Base-by-base conservation (phyloP, 331 rosid genomes). In the Telfairia occidentalis region DNA sequence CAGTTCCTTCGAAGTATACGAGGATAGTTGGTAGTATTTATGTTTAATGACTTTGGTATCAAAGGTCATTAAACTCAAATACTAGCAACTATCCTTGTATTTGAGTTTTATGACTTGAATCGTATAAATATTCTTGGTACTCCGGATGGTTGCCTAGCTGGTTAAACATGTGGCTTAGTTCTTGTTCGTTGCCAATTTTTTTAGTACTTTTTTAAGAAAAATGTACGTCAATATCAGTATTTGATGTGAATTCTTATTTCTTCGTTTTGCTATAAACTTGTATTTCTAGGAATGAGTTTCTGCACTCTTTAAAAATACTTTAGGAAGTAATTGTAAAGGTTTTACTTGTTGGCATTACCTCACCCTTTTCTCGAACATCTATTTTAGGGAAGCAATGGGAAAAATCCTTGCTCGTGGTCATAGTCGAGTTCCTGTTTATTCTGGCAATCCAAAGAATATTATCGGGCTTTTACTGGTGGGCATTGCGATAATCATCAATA, bases 361-460 rank as follows among this genome's bases (percentile, higher is more conserved):
- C 59, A n/a, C 35, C 54, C 52, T 49, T 66, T 29, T 30, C 71
- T 58, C 21, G 52, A 55, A 76, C 48, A 26, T 76, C 80, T 78
- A 76, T 65, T 84, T 71, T 78, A 95, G 99, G 99, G 99, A 95
- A 67, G 99, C 99, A 52, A 92, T 92, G 97, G 99, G 97, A 38
- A 95, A 92, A 89, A 12, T 95, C 81, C 93, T 95, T 75, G 99
- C 97, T 35, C 96, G 97, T 0, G 99, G 99, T 64, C 99, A 95
- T 79, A 95, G 99, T 82, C 87, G 99, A 63, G 99, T 95, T 87
- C 99, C 99, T 74, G 97, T 95, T 57, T 92, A 95, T 83, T 87
- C 97, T 77, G 97, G 97, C 69, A 95, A 87, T 82, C 90, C 96
- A 19, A 95, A 82, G 85, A 95, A 95, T 67, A 35, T 95, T 66